Evolutionary conservation across 306 rosid species (phyloP).

Genomic region (Vigna radiata): DNA sequence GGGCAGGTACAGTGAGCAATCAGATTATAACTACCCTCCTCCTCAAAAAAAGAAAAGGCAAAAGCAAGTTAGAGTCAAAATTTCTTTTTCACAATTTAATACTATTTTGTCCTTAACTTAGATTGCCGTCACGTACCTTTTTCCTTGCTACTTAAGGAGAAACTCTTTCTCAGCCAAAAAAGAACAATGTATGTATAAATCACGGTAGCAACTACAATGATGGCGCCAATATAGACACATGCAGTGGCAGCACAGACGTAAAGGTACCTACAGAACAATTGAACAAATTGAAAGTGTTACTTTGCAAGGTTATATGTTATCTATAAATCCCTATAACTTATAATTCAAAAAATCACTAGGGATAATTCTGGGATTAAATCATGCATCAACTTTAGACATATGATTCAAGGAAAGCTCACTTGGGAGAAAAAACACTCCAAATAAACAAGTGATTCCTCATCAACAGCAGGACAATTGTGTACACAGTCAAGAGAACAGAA

Average conservation of each 20-base stretch:
- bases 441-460: slow-evolving; percentile 96
- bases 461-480: slow-evolving; percentile 74
- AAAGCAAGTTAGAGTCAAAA: slow-evolving; percentile 36
- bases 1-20: not conserved
- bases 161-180: slow-evolving; percentile 52
- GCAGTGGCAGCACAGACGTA: slow-evolving; percentile 76
- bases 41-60: not conserved
- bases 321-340: slow-evolving; percentile 10
- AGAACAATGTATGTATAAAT: slow-evolving; percentile 64
- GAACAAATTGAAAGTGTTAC: not conserved
- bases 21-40: not conserved
- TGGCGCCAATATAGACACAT: slow-evolving; percentile 69
- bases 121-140: slow-evolving; percentile 33
- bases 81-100: slow-evolving; percentile 21
- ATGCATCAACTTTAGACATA: slow-evolving; percentile 30
- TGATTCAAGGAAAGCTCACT: slow-evolving; percentile 66
- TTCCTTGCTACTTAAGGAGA: slow-evolving; percentile 39
- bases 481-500: slow-evolving; percentile 68
- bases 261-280: slow-evolving; percentile 67
- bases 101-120: slow-evolving; percentile 26
- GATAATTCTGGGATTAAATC: slow-evolving; percentile 11
- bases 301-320: slow-evolving; percentile 33
- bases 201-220: slow-evolving; percentile 66
- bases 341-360: slow-evolving; percentile 27
- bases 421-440: slow-evolving; percentile 98